Percentiles rank a stretch among this genome's conserved stretches.
Conservation (phyloP, 2,329 filamentous ascomycete genomes). For the Diaporthe vaccinii region DNA sequence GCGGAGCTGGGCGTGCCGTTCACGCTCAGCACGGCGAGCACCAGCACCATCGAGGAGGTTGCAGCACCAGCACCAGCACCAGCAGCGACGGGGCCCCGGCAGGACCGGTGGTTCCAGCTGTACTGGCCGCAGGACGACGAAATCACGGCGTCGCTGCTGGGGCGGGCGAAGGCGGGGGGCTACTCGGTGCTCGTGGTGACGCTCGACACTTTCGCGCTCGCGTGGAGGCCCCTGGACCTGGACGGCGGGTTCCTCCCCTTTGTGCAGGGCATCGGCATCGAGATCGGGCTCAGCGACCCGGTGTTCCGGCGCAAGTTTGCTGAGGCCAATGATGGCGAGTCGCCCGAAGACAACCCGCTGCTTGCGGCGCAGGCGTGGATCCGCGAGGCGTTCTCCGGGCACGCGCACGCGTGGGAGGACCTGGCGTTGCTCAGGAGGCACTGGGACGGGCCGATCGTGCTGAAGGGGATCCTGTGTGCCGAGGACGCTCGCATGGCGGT, state of each 20-base stretch:
- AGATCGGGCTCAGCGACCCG: constrained; percentile 76
- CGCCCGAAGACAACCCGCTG: constrained; percentile 62
- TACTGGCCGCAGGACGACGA: constrained; percentile 80
- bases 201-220: constrained; percentile 77
- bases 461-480: constrained; percentile 70
- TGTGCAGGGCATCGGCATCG: constrained; percentile 68
- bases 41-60: constrained; percentile 73
- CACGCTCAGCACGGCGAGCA: constrained; percentile 75
- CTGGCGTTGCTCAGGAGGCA: constrained; percentile 68
- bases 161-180: constrained; percentile 71
- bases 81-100: constrained; percentile 63
- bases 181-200: constrained; percentile 79
- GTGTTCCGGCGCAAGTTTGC: constrained; percentile 72
- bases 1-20: constrained; percentile 73
- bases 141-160: constrained; percentile 73
- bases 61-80: constrained; percentile 44
- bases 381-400: constrained; percentile 64
- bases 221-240: constrained; percentile 78
- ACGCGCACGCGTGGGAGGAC: constrained; percentile 72
- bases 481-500: constrained; percentile 63
- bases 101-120: constrained; percentile 78
- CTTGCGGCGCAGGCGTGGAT: constrained; percentile 68
- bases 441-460: constrained; percentile 75
- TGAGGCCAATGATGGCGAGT: constrained; percentile 59
- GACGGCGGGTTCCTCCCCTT: constrained; percentile 74